A percentile compares a stretch with the other conserved stretches of the same genome.
Conservation (phyloP, 2,329 filamentous ascomycete genomes). For the Aspergillus fijiensis region DNA sequence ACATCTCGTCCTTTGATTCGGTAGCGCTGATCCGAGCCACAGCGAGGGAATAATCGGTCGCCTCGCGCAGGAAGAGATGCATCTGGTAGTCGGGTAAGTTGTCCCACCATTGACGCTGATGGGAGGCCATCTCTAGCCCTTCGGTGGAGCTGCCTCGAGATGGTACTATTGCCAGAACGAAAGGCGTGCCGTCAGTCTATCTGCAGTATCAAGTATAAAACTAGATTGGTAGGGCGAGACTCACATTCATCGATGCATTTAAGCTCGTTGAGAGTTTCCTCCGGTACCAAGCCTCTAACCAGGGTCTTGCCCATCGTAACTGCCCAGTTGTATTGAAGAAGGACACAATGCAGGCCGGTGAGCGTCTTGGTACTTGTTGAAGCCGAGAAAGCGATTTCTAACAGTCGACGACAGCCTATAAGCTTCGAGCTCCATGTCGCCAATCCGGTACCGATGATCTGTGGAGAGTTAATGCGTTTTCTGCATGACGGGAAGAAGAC, state of each 20-base stretch:
- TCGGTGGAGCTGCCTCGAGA: not conserved
- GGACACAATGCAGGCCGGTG: not conserved
- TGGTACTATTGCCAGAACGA: not conserved
- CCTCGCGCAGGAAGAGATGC: not conserved
- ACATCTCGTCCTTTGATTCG: not conserved
- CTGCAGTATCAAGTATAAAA: too few species aligned
- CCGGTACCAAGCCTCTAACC: not conserved
- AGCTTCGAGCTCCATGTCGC: constrained; percentile 1
- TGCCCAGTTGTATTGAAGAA: constrained; percentile 2
- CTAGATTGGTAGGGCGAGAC: too few species aligned
- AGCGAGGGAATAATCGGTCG: not conserved
- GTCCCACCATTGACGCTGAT: not conserved
- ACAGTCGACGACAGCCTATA: not conserved
- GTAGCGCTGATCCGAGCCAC: not conserved
- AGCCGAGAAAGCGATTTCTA: not conserved
- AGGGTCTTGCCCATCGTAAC: not conserved
- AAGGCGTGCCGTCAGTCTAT: not conserved
- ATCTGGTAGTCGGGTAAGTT: not conserved
- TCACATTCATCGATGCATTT: not conserved
- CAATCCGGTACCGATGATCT: not conserved
- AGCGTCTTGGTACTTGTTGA: not conserved
- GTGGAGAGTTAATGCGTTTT: too few species aligned
- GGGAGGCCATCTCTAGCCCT: not conserved
- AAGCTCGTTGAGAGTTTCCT: not conserved
- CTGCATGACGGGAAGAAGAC: too few species aligned